These are phyloP conservation scores for Protoeuglena noctilucae DNA, from an alignment of 139 green algal species.

Conservation along the genomic window DNA sequence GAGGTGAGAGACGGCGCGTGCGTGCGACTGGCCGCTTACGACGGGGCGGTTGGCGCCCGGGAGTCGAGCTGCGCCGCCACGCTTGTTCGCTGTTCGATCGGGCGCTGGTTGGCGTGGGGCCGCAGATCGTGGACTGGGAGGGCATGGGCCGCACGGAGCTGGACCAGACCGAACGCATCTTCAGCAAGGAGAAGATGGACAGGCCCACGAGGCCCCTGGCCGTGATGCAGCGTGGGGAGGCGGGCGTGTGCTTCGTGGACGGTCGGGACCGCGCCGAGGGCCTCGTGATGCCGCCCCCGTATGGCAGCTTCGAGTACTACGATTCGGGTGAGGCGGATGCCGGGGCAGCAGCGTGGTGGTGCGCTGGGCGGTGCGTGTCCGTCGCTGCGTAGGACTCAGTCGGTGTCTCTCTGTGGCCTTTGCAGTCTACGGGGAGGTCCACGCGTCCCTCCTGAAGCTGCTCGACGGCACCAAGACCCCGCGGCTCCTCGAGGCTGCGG, in stretches of 20 bases:
- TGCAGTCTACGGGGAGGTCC: background rate
- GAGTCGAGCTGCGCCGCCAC: background rate
- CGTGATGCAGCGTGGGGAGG: background rate
- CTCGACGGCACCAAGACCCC: background rate
- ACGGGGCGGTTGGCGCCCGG: background rate
- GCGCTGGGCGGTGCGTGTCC: no score
- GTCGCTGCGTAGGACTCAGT: no score
- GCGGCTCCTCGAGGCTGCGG: background rate
- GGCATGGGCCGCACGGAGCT: background rate
- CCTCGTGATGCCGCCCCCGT: background rate
- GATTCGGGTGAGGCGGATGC: no score
- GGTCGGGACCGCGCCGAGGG: background rate
- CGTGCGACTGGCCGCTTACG: background rate
- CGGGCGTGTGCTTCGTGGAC: background rate
- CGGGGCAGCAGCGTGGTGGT: no score
- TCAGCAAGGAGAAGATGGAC: slow-evolving; percentile 1
- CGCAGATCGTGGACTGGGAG: background rate
- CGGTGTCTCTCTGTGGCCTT: no score
- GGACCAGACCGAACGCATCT: background rate
- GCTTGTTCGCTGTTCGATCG: background rate
- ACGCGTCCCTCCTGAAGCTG: background rate
- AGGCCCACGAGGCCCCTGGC: background rate
- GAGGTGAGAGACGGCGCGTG: no score
- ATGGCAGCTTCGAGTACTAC: background rate
- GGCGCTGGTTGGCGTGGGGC: background rate